These are phyloP conservation scores for Pyricularia grisea DNA, from an alignment of 2,329 filamentous ascomycete genomes.

Conservation along the genomic window DNA sequence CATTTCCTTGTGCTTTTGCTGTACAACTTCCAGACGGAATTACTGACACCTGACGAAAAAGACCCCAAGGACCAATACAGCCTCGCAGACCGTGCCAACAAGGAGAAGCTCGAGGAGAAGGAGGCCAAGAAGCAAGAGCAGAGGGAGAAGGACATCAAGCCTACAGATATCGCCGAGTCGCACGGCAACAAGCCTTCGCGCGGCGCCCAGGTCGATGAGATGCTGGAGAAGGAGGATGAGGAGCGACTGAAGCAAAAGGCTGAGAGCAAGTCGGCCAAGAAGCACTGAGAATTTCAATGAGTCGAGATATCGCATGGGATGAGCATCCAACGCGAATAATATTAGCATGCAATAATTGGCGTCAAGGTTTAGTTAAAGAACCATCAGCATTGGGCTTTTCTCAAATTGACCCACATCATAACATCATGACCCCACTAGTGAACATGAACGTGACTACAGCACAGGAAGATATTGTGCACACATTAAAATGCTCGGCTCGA, in stretches of 20 bases:
- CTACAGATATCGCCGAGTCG: constrained; percentile 37
- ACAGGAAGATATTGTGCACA: too few species aligned
- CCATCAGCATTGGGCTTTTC: not conserved
- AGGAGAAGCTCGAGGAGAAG: constrained; percentile 6
- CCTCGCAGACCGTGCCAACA: constrained; percentile 2
- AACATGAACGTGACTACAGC: not conserved
- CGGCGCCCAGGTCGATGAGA: constrained; percentile 63
- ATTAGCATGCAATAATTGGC: not conserved
- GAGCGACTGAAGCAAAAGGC: constrained; percentile 52
- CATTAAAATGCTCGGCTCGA: not conserved
- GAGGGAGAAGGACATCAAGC: not conserved
- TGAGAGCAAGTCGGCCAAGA: constrained; percentile 2
- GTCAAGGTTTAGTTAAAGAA: not conserved
- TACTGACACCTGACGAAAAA: not conserved
- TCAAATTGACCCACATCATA: not conserved
- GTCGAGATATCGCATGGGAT: too few species aligned
- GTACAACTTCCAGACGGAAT: not conserved
- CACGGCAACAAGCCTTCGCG: constrained; percentile 67
- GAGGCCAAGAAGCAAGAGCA: not conserved
- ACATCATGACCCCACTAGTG: not conserved
- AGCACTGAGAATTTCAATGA: not conserved
- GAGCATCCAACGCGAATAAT: not conserved
- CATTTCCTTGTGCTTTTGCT: not conserved
- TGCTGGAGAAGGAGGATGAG: constrained; percentile 60
- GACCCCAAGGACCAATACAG: constrained; percentile 4